Evolutionary conservation across 2,329 filamentous ascomycete genomes (phyloP).

Genomic region (Dendrostoma leiphaemia): DNA sequence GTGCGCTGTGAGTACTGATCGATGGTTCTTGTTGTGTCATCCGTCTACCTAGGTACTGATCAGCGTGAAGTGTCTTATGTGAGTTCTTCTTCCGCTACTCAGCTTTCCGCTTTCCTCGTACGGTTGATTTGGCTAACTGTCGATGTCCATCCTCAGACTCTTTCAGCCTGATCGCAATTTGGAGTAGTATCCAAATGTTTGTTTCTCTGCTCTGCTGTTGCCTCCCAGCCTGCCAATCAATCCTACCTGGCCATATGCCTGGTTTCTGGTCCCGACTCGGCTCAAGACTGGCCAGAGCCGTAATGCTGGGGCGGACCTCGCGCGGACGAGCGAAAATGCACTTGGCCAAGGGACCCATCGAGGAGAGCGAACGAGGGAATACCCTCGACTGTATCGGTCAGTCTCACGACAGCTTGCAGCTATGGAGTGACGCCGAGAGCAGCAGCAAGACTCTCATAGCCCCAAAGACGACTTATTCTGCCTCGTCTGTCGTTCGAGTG

Average conservation of each 20-base stretch:
- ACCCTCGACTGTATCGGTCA: no score
- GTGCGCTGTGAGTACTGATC: not conserved
- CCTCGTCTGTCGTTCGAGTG: no score
- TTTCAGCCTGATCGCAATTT: not conserved
- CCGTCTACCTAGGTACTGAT: no score
- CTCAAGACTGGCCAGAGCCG: not conserved
- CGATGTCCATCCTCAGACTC: not conserved
- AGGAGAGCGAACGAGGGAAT: no score
- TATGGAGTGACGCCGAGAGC: not conserved
- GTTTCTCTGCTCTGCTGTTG: not conserved
- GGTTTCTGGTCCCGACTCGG: not conserved
- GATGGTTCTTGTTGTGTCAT: no score
- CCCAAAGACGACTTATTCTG: not conserved
- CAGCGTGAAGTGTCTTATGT: not conserved
- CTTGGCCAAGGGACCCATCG: no score
- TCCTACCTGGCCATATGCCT: not conserved
- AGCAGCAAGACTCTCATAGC: not conserved
- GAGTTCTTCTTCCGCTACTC: not conserved
- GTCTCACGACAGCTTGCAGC: not conserved
- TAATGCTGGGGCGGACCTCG: no score
- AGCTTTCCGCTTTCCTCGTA: no score
- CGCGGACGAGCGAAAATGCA: not conserved
- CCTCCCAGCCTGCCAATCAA: not conserved
- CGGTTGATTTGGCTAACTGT: not conserved
- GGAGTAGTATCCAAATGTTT: not conserved